These are phyloP conservation scores for Phytophthora cajani DNA, from an alignment of 352 stramenopile species.

Conservation along the genomic window DNA sequence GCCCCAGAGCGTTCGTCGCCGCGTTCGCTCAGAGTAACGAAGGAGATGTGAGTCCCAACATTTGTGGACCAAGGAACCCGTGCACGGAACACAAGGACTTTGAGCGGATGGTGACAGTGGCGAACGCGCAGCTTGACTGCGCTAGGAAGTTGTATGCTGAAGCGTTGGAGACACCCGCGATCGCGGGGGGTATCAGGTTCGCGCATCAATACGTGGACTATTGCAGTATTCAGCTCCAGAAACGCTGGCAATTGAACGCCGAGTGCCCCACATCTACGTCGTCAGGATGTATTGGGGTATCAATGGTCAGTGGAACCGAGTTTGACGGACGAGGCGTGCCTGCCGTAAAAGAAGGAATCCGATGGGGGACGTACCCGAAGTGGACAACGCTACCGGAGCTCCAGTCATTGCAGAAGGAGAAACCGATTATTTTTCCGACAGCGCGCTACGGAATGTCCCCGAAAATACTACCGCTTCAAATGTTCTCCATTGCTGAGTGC, in stretches of 20 bases:
- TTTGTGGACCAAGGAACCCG: slow-evolving; percentile 73
- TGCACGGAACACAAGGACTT: slow-evolving; percentile 81
- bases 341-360: slow-evolving; percentile 67
- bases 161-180: slow-evolving; percentile 40
- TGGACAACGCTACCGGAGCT: slow-evolving; percentile 79
- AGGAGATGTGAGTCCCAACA: slow-evolving; percentile 94
- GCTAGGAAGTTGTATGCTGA: slow-evolving; percentile 65
- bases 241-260: slow-evolving; percentile 73
- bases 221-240: slow-evolving; percentile 61
- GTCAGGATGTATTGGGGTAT: slow-evolving; percentile 83
- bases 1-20: slow-evolving; percentile 88
- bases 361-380: slow-evolving; percentile 74
- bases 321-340: slow-evolving; percentile 80
- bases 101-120: slow-evolving; percentile 82
- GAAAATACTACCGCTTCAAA: slow-evolving; percentile 71
- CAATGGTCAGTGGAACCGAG: slow-evolving; percentile 81
- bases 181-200: slow-evolving; percentile 54
- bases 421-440: slow-evolving; percentile 82
- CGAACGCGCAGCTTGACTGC: slow-evolving; percentile 72
- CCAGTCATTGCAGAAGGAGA: slow-evolving; percentile 79
- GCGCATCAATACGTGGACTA: slow-evolving; percentile 86
- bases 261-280: slow-evolving; percentile 74
- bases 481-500: slow-evolving; percentile 63
- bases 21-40: slow-evolving; percentile 95
- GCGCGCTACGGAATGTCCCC: slow-evolving; percentile 79